Evolutionary conservation across 106 monocot species (phyloP).

Genomic region (Dioscorea dumetorum): DNA sequence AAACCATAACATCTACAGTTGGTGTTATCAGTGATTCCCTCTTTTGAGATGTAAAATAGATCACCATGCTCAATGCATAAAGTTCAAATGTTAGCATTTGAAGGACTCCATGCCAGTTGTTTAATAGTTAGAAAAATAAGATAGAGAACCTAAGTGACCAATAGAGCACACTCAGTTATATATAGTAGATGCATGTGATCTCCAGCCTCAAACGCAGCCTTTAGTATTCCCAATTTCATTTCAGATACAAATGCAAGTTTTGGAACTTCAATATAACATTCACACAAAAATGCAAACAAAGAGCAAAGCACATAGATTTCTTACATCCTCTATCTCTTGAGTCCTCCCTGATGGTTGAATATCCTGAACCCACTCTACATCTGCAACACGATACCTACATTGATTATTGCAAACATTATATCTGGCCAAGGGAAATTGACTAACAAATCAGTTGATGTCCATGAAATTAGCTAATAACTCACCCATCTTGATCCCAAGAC

Average conservation of each 20-base stretch:
- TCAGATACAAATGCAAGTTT: neutral
- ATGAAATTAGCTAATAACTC: constrained; percentile 10
- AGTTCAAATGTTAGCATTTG: too few relatives aligned
- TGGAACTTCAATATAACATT: neutral
- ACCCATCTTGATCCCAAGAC: constrained; percentile 99
- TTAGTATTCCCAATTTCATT: neutral
- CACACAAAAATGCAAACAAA: neutral
- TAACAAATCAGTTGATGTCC: neutral
- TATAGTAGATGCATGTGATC: neutral
- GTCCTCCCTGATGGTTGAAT: constrained; percentile 48
- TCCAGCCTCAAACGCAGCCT: neutral
- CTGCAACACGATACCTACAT: constrained; percentile 81
- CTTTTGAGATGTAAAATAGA: too few relatives aligned
- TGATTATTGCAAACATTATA: neutral
- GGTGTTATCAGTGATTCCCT: too few relatives aligned
- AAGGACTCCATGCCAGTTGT: too few relatives aligned
- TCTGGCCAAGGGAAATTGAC: neutral
- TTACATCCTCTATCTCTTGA: constrained; percentile 69
- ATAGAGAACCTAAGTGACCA: neutral
- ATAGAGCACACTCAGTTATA: too few relatives aligned
- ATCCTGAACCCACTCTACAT: constrained; percentile 92
- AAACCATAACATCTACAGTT: too few relatives aligned
- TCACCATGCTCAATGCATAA: too few relatives aligned
- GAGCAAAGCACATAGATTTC: neutral
- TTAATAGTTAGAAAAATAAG: neutral